A percentile compares a stretch with the other conserved stretches of the same genome.
These are phyloP conservation scores for Xylariaceae sp. DNA, from an alignment of 2,329 filamentous ascomycete species.

Conservation along the genomic window DNA sequence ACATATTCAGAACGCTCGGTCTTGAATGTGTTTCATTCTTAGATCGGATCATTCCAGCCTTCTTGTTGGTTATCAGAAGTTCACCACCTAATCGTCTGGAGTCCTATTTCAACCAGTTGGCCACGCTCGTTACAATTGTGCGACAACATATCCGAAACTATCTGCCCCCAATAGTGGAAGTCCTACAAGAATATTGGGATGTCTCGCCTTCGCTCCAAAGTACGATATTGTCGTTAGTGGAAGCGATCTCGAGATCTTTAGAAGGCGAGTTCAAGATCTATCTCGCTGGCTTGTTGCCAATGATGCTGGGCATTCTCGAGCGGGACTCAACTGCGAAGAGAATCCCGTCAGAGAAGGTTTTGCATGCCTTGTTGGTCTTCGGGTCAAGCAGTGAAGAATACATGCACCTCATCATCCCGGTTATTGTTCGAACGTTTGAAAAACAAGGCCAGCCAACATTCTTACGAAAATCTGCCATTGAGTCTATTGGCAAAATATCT, in stretches of 20 bases:
- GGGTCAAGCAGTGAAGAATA: constrained; percentile 95
- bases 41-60: constrained; percentile 89
- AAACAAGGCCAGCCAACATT: constrained; percentile 75
- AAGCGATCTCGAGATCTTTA: constrained; percentile 87
- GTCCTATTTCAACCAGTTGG: constrained; percentile 96
- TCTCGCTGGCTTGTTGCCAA: constrained; percentile 77
- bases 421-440: constrained; percentile 92
- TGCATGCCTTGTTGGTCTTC: constrained; percentile 94
- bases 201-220: constrained; percentile 75
- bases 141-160: constrained; percentile 94
- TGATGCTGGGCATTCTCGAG: constrained; percentile 93
- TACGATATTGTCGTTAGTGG: constrained; percentile 87
- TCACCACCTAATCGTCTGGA: constrained; percentile 77
- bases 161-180: constrained; percentile 77
- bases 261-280: constrained; percentile 99
- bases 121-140: constrained; percentile 89
- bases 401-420: constrained; percentile 97
- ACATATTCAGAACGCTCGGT: constrained; percentile 93
- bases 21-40: constrained; percentile 95
- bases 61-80: constrained; percentile 81
- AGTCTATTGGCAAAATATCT: constrained; percentile 90
- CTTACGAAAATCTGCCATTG: constrained; percentile 84
- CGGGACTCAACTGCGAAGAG: constrained; percentile 73
- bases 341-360: constrained; percentile 80
- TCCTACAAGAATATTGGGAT: constrained; percentile 89